phyloP scores from a whole-genome alignment of 2,329 filamentous ascomycete species.

The Huntiella abstrusa region DNA sequence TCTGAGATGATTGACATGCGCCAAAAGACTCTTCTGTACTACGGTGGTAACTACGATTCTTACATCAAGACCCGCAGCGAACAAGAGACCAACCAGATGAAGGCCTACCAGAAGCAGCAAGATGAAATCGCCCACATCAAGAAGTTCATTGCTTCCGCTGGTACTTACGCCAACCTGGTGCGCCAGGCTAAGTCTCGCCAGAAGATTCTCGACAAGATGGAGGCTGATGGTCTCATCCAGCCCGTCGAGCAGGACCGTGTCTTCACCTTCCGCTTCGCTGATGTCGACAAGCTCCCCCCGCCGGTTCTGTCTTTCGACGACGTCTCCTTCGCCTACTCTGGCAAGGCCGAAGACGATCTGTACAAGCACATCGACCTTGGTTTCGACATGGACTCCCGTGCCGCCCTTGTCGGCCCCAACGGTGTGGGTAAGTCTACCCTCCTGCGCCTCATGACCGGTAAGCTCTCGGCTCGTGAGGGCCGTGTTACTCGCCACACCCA shows the following conservation, averaged over 20 bases:
- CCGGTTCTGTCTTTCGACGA: slow-evolving; percentile 92
- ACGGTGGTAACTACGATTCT: slow-evolving; percentile 99
- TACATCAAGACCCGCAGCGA: slow-evolving; percentile 88
- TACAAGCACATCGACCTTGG: slow-evolving; percentile 95
- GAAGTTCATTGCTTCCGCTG: slow-evolving; percentile 98
- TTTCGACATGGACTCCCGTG: slow-evolving; percentile 99
- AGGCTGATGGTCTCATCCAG: slow-evolving; percentile 96
- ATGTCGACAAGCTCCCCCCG: slow-evolving; percentile 97
- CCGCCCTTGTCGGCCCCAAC: slow-evolving; percentile 90
- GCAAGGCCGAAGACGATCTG: slow-evolving; percentile 70
- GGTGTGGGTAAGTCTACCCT: slow-evolving; percentile 98
- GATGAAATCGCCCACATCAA: slow-evolving; percentile 99
- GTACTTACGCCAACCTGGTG: slow-evolving; percentile 99
- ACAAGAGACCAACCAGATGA: slow-evolving; percentile 95
- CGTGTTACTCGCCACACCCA: slow-evolving; percentile 84
- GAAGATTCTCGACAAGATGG: slow-evolving; percentile 99
- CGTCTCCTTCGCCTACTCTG: slow-evolving; percentile 96
- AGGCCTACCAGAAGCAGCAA: slow-evolving; percentile 97
- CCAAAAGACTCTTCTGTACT: slow-evolving; percentile 74
- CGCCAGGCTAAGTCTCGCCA: slow-evolving; percentile 96
- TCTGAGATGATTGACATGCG: slow-evolving; percentile 98
- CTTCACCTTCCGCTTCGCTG: slow-evolving; percentile 95
- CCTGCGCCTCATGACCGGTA: slow-evolving; percentile 88
- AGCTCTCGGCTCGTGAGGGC: slow-evolving; percentile 69
- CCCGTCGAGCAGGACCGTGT: slow-evolving; percentile 68